phyloP scores from a whole-genome alignment of 345 rosid genomes.

The Ailanthus altissimus region DNA sequence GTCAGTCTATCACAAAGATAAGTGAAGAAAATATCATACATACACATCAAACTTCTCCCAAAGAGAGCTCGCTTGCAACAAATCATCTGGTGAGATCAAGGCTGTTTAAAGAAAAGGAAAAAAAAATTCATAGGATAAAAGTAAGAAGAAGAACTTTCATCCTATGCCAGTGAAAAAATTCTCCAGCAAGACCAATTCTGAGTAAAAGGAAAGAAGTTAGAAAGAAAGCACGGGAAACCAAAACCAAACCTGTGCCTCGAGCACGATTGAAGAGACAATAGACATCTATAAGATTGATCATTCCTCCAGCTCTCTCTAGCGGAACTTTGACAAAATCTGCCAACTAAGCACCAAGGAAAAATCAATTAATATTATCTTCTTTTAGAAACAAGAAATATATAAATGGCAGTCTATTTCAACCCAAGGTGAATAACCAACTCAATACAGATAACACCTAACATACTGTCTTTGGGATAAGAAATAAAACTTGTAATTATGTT shows the following conservation, averaged over 20 bases:
- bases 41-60: conserved; percentile 98
- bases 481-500: too few species aligned
- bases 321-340: conserved; percentile 96
- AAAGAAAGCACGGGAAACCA: too few species aligned
- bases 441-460: too few species aligned
- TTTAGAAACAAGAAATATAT: too few species aligned
- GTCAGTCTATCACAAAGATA: background rate
- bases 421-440: too few species aligned
- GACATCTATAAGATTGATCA: conserved; percentile 90
- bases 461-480: too few species aligned
- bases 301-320: conserved; percentile 86
- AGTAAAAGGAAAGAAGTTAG: background rate
- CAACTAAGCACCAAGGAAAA: conserved; percentile 47
- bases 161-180: too few species aligned
- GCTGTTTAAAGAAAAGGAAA: conserved; percentile 42
- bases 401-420: too few species aligned
- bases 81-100: conserved; percentile 93
- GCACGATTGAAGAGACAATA: conserved; percentile 97
- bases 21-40: conserved; percentile 30
- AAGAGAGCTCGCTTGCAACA: conserved; percentile 87
- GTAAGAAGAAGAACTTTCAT: too few species aligned
- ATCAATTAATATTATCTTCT: conserved; percentile 24
- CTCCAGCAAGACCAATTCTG: too few species aligned
- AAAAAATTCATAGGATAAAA: background rate
- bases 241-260: conserved; percentile 89